These are phyloP conservation scores for Starmerella potacharoeniae DNA, from an alignment of 805 yeast species.

Conservation along the genomic window DNA sequence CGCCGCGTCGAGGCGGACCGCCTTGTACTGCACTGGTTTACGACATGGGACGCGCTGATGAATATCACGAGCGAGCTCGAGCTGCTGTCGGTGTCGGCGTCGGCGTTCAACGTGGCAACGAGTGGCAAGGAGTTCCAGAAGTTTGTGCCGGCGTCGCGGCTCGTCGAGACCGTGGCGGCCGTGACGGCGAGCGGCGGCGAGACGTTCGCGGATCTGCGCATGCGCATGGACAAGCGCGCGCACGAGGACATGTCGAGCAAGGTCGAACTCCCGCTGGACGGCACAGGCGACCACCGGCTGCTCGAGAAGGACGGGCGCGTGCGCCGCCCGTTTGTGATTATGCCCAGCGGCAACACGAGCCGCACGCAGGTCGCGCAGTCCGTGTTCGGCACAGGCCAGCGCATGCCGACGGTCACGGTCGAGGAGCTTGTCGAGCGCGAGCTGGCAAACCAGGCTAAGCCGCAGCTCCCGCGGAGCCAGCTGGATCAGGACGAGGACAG, in stretches of 20 bases:
- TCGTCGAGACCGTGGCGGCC: not conserved
- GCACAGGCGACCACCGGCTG: not conserved
- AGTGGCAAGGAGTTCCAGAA: not conserved
- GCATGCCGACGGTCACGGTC: slow-evolving; percentile 84
- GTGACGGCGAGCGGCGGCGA: not conserved
- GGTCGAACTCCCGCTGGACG: not conserved
- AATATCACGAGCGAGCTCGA: slow-evolving; percentile 4
- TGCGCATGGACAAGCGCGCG: not conserved
- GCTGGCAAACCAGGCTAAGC: slow-evolving; percentile 58
- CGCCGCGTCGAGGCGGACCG: slow-evolving; percentile 9
- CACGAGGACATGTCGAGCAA: slow-evolving; percentile 2
- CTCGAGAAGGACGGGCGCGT: slow-evolving; percentile 56
- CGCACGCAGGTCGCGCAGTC: slow-evolving; percentile 42
- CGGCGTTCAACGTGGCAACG: not conserved
- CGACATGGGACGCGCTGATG: slow-evolving; percentile 13
- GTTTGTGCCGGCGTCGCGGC: slow-evolving; percentile 6
- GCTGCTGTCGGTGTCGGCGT: slow-evolving; percentile 4
- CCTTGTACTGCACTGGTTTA: slow-evolving; percentile 2
- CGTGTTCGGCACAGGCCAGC: slow-evolving; percentile 87
- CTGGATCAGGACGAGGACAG: slow-evolving; percentile 42
- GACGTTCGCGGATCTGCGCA: not conserved
- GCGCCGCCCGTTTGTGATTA: slow-evolving; percentile 68
- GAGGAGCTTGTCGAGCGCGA: slow-evolving; percentile 87
- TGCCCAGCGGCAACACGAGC: slow-evolving; percentile 5
- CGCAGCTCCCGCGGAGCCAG: not conserved